Conservation (phyloP, 208 protist species). For the Paratrypanosoma confusum region DNA sequence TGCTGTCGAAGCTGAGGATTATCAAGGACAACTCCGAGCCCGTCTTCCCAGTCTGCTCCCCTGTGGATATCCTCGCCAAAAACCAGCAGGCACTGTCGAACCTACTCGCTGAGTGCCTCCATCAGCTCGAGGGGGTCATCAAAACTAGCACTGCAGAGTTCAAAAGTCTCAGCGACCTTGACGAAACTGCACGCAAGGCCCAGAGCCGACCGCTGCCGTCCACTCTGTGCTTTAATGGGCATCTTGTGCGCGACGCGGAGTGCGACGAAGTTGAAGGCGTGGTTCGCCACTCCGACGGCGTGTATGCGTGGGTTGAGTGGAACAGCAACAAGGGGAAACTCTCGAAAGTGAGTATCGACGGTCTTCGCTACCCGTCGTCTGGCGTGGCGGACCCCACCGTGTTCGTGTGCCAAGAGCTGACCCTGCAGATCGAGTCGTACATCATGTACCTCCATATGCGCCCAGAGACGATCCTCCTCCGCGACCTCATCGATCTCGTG, state of each 20-base stretch:
- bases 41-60: background rate
- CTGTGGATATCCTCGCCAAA: slow-evolving; percentile 4
- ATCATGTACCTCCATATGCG: slow-evolving; percentile 9
- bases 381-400: slow-evolving; percentile 20
- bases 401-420: slow-evolving; percentile 14
- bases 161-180: slow-evolving; percentile 7
- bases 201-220: slow-evolving; percentile 6
- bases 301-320: slow-evolving; percentile 14
- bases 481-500: slow-evolving; percentile 10
- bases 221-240: slow-evolving; percentile 7
- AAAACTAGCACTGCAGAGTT: slow-evolving; percentile 1
- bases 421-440: slow-evolving; percentile 18
- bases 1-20: slow-evolving; percentile 5
- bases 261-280: slow-evolving; percentile 6
- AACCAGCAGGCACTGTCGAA: slow-evolving; percentile 5
- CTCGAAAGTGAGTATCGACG: background rate
- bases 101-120: slow-evolving; percentile 4
- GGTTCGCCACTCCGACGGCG: slow-evolving; percentile 4
- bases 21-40: no score
- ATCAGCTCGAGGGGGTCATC: slow-evolving; percentile 3
- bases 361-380: slow-evolving; percentile 16
- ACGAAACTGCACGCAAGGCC: slow-evolving; percentile 1
- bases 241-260: slow-evolving; percentile 7
- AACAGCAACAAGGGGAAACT: slow-evolving; percentile 2
- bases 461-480: slow-evolving; percentile 3